Percentiles rank a stretch among this genome's conserved stretches.
Evolutionary conservation across 148 eudicot species (phyloP).

Genomic region (Agrostemma githago): DNA sequence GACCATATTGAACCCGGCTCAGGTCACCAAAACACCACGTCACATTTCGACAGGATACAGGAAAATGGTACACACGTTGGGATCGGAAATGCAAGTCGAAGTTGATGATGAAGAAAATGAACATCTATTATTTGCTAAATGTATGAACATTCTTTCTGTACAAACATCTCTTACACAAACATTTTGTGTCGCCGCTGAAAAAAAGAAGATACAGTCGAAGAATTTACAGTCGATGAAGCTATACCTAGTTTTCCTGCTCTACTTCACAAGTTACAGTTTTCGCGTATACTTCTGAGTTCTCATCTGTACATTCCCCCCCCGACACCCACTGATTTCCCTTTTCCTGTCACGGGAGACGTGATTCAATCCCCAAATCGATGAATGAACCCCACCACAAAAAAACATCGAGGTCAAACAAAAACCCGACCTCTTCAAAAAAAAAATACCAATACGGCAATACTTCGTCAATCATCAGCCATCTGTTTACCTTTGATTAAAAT

Average conservation of each 20-base stretch:
- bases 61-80: too few relatives aligned
- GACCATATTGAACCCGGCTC: too few relatives aligned
- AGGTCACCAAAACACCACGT: too few relatives aligned
- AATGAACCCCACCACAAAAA: slow-evolving; percentile 1
- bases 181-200: slow-evolving; percentile 4
- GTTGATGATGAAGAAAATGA: not conserved
- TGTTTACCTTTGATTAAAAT: not conserved
- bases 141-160: slow-evolving; percentile 19
- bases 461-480: not conserved
- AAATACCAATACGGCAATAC: too few relatives aligned
- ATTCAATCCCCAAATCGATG: not conserved
- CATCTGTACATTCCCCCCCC: slow-evolving; percentile 25
- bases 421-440: not conserved
- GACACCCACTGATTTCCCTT: not conserved
- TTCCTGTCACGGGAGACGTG: not conserved
- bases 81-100: not conserved
- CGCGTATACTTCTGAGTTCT: slow-evolving; percentile 11
- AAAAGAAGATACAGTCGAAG: slow-evolving; percentile 1
- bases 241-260: slow-evolving; percentile 15
- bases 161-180: slow-evolving; percentile 24
- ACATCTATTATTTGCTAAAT: not conserved
- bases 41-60: too few relatives aligned
- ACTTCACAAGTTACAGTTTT: slow-evolving; percentile 22
- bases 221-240: slow-evolving; percentile 25
- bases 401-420: slow-evolving; percentile 8